phyloP scores from a whole-genome alignment of 2,329 filamentous ascomycete species.

The Penicillium italicum region DNA sequence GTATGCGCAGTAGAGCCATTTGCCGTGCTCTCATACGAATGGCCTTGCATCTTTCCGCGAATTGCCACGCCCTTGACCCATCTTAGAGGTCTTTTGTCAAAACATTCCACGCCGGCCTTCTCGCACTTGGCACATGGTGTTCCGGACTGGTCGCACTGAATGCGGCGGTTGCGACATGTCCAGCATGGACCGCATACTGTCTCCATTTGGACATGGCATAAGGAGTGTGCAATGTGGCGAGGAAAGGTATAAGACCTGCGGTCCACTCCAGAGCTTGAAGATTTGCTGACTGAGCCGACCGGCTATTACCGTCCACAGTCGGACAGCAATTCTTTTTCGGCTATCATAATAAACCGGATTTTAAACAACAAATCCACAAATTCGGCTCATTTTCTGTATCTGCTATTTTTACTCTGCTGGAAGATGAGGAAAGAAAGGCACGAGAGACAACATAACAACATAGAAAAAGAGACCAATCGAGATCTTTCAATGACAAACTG shows the following conservation, averaged over 20 bases:
- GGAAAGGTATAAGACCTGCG: not conserved
- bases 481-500: no score
- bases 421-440: not conserved
- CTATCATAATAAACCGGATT: no score
- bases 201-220: conserved; percentile 7
- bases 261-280: not conserved
- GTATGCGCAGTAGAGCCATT: not conserved
- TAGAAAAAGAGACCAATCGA: not conserved
- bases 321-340: no score
- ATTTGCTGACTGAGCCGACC: conserved; percentile 4
- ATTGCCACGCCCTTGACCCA: conserved; percentile 39
- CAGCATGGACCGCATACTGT: conserved; percentile 25
- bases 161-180: conserved; percentile 36
- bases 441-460: no score
- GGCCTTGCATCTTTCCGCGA: conserved; percentile 32
- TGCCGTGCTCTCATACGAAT: conserved; percentile 13
- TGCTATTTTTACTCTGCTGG: not conserved
- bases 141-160: conserved; percentile 33
- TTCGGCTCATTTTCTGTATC: not conserved
- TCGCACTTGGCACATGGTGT: conserved; percentile 34
- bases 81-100: conserved; percentile 32
- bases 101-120: conserved; percentile 34
- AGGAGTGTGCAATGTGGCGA: not conserved
- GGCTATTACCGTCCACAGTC: no score
- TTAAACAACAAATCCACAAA: not conserved